phyloP scores from a whole-genome alignment of 2,329 filamentous ascomycete genomes.

The Pseudocercospora fuligena region DNA sequence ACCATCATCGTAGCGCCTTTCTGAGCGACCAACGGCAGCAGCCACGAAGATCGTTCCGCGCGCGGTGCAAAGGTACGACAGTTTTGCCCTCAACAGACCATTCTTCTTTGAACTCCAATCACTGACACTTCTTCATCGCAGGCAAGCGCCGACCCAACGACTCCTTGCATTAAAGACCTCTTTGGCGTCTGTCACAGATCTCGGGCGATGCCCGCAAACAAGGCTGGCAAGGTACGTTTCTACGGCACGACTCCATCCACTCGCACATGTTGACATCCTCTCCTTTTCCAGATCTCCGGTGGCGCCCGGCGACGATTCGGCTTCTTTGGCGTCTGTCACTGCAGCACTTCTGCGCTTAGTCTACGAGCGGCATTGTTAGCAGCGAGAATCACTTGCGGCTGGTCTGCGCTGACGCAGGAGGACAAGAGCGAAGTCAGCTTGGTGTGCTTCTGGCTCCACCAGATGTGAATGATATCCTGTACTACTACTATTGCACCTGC shows the following conservation, averaged over 20 bases:
- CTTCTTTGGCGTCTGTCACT: neutral
- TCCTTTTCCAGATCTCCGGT: neutral
- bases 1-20: neutral
- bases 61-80: neutral
- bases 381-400: neutral
- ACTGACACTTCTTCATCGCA: neutral
- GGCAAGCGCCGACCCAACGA: neutral
- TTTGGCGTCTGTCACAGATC: neutral
- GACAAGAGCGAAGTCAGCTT: too few relatives aligned
- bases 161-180: neutral
- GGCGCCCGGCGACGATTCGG: neutral
- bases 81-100: too few relatives aligned
- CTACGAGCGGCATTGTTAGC: neutral
- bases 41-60: neutral
- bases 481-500: slow-evolving; percentile 16
- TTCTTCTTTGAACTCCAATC: neutral
- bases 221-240: neutral
- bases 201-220: neutral
- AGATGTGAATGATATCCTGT: neutral
- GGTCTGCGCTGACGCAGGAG: neutral
- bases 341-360: neutral
- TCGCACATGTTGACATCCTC: neutral
- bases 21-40: neutral
- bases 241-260: neutral
- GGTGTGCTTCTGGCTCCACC: neutral